These are phyloP conservation scores for Persicaria tinctoria DNA, from an alignment of 148 eudicot genomes.

Conservation along the genomic window DNA sequence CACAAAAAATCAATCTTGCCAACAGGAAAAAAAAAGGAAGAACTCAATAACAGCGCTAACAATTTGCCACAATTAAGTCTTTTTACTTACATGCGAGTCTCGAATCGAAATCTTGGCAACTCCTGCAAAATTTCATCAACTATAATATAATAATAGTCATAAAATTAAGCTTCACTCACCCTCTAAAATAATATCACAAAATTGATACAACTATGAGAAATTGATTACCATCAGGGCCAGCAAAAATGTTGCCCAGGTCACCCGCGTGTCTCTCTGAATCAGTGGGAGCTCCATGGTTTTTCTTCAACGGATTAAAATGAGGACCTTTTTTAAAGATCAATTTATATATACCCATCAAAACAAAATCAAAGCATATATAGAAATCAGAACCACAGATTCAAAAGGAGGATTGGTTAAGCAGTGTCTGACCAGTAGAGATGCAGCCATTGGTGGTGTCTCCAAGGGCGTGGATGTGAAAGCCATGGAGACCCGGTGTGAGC, in stretches of 20 bases:
- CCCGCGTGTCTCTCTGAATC: constrained; percentile 81
- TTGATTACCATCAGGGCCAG: constrained; percentile 58
- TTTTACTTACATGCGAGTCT: constrained; percentile 47
- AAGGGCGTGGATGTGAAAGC: constrained; percentile 83
- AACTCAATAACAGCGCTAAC: neutral
- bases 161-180: neutral
- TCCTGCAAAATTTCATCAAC: constrained; percentile 33
- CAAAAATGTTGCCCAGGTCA: constrained; percentile 90
- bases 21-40: neutral
- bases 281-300: constrained; percentile 75
- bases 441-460: constrained; percentile 97
- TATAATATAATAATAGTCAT: neutral
- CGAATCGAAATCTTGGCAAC: constrained; percentile 67
- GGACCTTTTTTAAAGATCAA: constrained; percentile 39
- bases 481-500: constrained; percentile 73
- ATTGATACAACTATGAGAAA: neutral
- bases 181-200: neutral
- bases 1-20: neutral
- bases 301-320: constrained; percentile 80
- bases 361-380: constrained; percentile 4
- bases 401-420: neutral
- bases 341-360: neutral
- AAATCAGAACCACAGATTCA: neutral
- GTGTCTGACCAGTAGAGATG: constrained; percentile 63
- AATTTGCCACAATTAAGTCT: neutral